These are phyloP conservation scores for Lumnitzera littorea DNA, from an alignment of 345 rosid genomes.

Conservation along the genomic window DNA sequence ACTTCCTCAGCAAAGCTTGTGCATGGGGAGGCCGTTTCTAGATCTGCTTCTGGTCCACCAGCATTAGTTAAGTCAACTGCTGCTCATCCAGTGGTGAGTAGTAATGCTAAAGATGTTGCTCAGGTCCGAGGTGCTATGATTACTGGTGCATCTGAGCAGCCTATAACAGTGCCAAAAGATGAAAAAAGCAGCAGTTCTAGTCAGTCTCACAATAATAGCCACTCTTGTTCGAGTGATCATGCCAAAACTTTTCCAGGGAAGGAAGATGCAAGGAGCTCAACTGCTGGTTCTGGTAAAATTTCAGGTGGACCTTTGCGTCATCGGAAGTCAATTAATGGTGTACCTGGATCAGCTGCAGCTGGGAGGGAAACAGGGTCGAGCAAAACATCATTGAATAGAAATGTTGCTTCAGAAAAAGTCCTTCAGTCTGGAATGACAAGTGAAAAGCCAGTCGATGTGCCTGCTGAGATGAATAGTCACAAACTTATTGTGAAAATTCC, in stretches of 20 bases:
- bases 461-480: slow-evolving; percentile 51
- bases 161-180: slow-evolving; percentile 37
- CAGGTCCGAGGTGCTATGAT: slow-evolving; percentile 30
- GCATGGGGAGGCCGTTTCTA: slow-evolving; percentile 41
- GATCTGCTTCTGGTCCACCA: slow-evolving; percentile 47
- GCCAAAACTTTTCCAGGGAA: slow-evolving; percentile 41
- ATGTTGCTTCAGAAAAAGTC: slow-evolving; percentile 44
- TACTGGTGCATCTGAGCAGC: slow-evolving; percentile 33
- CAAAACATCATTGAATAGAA: slow-evolving; percentile 45
- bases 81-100: slow-evolving; percentile 32
- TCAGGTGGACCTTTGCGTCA: slow-evolving; percentile 43
- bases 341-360: slow-evolving; percentile 26
- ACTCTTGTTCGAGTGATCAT: slow-evolving; percentile 62
- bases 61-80: slow-evolving; percentile 45
- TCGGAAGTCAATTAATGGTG: slow-evolving; percentile 52
- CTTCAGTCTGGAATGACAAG: slow-evolving; percentile 34
- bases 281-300: slow-evolving; percentile 47
- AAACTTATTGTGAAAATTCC: slow-evolving; percentile 70
- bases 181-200: slow-evolving; percentile 83
- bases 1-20: slow-evolving; percentile 40
- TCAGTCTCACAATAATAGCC: slow-evolving; percentile 77
- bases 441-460: slow-evolving; percentile 51
- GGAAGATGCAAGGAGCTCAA: slow-evolving; percentile 62
- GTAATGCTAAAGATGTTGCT: slow-evolving; percentile 48
- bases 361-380: slow-evolving; percentile 43